phyloP scores from a whole-genome alignment of 169 alveolate genomes.

The Babesia ovis region DNA sequence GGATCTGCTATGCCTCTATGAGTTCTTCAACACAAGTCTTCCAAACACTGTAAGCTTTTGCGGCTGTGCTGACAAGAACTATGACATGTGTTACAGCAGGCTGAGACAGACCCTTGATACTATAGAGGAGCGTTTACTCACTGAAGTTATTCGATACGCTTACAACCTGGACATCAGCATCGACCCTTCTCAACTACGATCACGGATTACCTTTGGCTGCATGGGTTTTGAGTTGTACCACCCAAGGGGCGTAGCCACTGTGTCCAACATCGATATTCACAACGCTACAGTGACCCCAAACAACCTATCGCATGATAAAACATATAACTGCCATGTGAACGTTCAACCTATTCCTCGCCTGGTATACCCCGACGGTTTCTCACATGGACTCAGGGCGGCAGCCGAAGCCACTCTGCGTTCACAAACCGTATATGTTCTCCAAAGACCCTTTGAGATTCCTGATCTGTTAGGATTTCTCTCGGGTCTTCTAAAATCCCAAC shows the following conservation, averaged over 20 bases:
- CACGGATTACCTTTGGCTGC: conserved; percentile 37
- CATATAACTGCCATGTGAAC: not conserved
- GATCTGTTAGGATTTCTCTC: not conserved
- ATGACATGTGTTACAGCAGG: conserved; percentile 2
- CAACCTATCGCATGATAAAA: not conserved
- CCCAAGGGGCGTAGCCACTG: not conserved
- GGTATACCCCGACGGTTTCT: conserved; percentile 10
- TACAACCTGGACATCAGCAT: not conserved
- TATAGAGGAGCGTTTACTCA: conserved; percentile 16
- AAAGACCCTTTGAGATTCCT: conserved; percentile 19
- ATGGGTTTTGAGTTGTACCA: conserved; percentile 44
- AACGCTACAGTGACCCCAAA: not conserved
- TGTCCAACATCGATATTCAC: too few species aligned
- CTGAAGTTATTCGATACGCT: conserved; percentile 20
- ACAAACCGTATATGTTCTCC: not conserved
- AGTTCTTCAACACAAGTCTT: conserved; percentile 15
- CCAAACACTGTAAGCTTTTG: conserved; percentile 19
- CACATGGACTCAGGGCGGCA: not conserved
- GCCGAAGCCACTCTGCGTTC: conserved; percentile 4
- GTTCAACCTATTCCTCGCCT: not conserved
- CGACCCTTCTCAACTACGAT: not conserved
- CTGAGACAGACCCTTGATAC: not conserved
- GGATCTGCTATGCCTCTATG: conserved; percentile 39
- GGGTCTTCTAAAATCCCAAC: too few species aligned
- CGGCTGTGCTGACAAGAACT: conserved; percentile 21